A percentile compares a stretch with the other conserved stretches of the same genome.
Conservation (phyloP, 1,284 basidiomycete genomes). For the Stereum hirsutum region DNA sequence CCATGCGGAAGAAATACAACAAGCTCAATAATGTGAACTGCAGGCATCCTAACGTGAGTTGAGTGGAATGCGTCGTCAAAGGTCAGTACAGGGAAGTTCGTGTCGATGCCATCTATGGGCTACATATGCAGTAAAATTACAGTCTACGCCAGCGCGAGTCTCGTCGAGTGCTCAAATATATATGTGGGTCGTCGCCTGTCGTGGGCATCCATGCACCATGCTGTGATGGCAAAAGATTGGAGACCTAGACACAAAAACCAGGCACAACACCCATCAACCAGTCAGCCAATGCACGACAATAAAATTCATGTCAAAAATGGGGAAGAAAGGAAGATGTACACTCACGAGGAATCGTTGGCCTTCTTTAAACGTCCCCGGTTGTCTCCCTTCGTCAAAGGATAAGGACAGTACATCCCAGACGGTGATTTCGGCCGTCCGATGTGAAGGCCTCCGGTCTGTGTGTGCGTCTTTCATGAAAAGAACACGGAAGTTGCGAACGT, state of each 20-base stretch:
- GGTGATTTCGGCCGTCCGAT: constrained; percentile 66
- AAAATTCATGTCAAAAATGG: neutral
- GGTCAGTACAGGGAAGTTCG: too few species aligned
- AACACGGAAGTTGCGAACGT: constrained; percentile 77
- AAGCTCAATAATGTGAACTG: too few species aligned
- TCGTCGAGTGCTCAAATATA: constrained; percentile 55
- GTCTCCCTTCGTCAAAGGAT: constrained; percentile 37
- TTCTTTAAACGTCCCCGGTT: constrained; percentile 45
- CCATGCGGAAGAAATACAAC: neutral
- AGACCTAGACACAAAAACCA: constrained; percentile 31
- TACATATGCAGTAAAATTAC: neutral
- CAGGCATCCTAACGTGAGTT: too few species aligned
- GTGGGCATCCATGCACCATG: constrained; percentile 52
- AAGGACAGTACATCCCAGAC: constrained; percentile 74
- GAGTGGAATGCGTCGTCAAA: too few species aligned
- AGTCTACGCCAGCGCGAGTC: constrained; percentile 48
- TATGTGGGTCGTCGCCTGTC: constrained; percentile 38
- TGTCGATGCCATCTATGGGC: neutral
- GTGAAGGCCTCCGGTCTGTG: constrained; percentile 36
- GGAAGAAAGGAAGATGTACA: constrained; percentile 6
- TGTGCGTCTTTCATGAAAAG: constrained; percentile 67
- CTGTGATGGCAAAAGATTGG: constrained; percentile 55
- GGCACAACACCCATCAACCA: neutral
- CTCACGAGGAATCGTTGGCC: constrained; percentile 68
- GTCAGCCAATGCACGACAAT: neutral